Base-by-base conservation (phyloP, 2,329 filamentous ascomycete species). In the Fonsecaea nubica region DNA sequence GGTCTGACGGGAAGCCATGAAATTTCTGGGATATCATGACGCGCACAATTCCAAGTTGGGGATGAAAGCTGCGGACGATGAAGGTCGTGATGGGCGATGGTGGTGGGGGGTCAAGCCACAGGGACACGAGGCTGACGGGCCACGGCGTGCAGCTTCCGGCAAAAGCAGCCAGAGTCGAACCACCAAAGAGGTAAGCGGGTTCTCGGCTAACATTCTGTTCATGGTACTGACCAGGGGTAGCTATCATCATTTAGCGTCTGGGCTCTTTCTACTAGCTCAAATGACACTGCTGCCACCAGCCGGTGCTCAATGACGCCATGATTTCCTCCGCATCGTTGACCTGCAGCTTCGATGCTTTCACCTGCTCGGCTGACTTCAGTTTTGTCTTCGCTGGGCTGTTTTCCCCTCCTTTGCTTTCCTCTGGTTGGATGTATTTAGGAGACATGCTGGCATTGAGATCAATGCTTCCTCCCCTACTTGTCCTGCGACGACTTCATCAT, bases 11-110 rank as follows among this genome's bases (percentile, higher is more conserved):
- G 40, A 45, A 40, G 60, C 60, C 60, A 53, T 56, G 52, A 21
- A 62, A 35, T 40, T 53, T 62, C 33, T 30, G 58, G 58, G 25
- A 62, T 36, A 56, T 62, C 60, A 62, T 62, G 60, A 62, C 60
- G 60, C 60, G 35, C 42, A 55, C 45, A 54, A 25, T 60, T 35
- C 45, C 25, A 48, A 50, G 38, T 50, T 55, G 57, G 42, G 40
- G 40, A 42, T 40, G 18, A 40, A n/a, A 35, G 35, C 35, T 32
- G 30, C 30, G 30, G 35, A 58, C 8, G 35, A 38, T 30, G 48
- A 30, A 10, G n/a, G 53, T 9, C 30, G 35, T 4, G 30, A 32
- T 32, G 30, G 30, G 30, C 9, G 9, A 30, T 30, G 18, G 21
- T 12, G 13, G n/a, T 9, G 18, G 30, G 15, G 15, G 53, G 6